Conservation (phyloP, 352 stramenopile species). For the Globisporangium camurandrum region DNA sequence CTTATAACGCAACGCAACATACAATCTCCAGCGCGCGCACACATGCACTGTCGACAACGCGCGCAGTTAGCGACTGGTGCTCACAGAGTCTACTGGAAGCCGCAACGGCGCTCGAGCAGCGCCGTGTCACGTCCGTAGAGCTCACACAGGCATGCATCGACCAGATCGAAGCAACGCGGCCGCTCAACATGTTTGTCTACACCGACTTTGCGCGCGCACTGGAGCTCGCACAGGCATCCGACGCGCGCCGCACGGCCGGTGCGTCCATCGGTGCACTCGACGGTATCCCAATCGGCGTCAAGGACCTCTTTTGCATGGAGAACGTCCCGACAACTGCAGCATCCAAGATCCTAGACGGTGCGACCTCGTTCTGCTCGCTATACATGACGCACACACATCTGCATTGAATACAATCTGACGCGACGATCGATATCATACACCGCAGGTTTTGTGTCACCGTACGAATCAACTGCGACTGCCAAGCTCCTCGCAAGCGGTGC, state of each 20-base stretch:
- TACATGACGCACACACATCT: too few relatives aligned
- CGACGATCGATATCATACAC: not conserved
- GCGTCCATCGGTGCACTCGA: constrained; percentile 67
- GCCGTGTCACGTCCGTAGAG: constrained; percentile 45
- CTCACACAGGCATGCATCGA: constrained; percentile 66
- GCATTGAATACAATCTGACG: not conserved
- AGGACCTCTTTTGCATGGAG: constrained; percentile 94
- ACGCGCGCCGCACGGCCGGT: constrained; percentile 48
- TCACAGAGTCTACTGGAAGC: constrained; percentile 46
- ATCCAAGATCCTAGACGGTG: constrained; percentile 85
- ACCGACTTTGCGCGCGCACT: constrained; percentile 66
- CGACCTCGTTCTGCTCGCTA: too few relatives aligned
- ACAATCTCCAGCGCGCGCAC: constrained; percentile 8
- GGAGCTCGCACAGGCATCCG: constrained; percentile 66
- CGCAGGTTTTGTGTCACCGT: constrained; percentile 81
- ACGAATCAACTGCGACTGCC: constrained; percentile 81
- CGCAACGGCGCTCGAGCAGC: constrained; percentile 33
- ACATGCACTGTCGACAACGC: constrained; percentile 1
- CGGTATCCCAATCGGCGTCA: constrained; percentile 94
- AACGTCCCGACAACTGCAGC: constrained; percentile 80
- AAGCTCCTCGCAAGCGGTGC: constrained; percentile 87
- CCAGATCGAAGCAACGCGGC: constrained; percentile 58
- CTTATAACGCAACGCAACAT: too few relatives aligned
- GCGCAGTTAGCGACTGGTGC: constrained; percentile 52
- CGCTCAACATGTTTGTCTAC: constrained; percentile 77